Percentiles rank a stretch among this genome's conserved stretches.
Conservation (phyloP, 345 rosid species). For the Streptanthus diversifolius region DNA sequence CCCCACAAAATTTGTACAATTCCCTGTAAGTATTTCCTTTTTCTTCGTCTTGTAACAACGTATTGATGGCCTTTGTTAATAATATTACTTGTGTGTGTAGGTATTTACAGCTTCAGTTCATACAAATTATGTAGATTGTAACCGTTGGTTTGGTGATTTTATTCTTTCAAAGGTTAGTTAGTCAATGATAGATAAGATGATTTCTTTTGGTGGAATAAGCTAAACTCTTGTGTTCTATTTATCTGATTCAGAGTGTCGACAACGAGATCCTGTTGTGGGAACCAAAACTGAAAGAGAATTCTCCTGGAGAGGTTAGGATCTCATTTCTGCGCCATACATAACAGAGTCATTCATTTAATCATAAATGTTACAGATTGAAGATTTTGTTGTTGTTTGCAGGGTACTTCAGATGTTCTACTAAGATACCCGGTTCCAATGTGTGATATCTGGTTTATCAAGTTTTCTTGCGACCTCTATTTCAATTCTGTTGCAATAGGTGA, state of each 20-base stretch:
- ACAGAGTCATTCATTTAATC: neutral
- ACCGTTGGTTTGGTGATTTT: conserved; percentile 94
- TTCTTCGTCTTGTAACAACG: neutral
- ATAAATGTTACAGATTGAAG: neutral
- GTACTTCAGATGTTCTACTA: conserved; percentile 80
- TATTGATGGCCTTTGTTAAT: neutral
- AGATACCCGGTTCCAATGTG: conserved; percentile 91
- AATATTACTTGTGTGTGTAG: conserved; percentile 40
- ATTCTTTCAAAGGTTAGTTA: conserved; percentile 75
- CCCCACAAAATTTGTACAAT: conserved; percentile 90
- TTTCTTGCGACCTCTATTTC: conserved; percentile 81
- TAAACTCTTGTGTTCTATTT: conserved; percentile 5
- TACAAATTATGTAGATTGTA: conserved; percentile 92
- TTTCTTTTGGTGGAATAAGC: conserved; percentile 10
- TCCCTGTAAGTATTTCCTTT: conserved; percentile 61
- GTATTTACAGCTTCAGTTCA: conserved; percentile 93
- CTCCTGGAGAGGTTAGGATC: conserved; percentile 85
- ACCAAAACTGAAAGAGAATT: conserved; percentile 91
- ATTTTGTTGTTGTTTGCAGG: conserved; percentile 39
- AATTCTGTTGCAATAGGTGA: conserved; percentile 79
- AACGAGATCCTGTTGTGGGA: conserved; percentile 94
- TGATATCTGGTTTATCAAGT: conserved; percentile 97
- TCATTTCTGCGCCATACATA: neutral
- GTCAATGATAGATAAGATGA: neutral
- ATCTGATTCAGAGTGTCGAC: conserved; percentile 78